Evolutionary conservation across 2,329 filamentous ascomycete species (phyloP).

Genomic region (Camillea tinctor): DNA sequence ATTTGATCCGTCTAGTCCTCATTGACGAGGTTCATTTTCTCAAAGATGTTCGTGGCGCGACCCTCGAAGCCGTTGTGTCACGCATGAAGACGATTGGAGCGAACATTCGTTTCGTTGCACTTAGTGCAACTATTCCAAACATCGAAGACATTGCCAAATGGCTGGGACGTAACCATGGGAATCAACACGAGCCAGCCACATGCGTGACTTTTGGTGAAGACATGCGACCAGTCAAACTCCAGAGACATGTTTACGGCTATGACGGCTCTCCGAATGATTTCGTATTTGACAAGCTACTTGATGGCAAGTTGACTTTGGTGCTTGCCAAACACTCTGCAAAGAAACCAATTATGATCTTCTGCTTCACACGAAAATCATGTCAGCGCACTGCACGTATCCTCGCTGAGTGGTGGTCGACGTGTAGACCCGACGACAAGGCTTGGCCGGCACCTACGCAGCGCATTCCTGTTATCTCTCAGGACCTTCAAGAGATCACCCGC

Average conservation of each 20-base stretch:
- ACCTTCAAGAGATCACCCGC: conserved; percentile 51
- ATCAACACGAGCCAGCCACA: conserved; percentile 61
- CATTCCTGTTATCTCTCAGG: conserved; percentile 54
- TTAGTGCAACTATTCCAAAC: conserved; percentile 84
- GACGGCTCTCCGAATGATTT: conserved; percentile 67
- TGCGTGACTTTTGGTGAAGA: conserved; percentile 74
- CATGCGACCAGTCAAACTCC: conserved; percentile 73
- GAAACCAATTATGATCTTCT: conserved; percentile 84
- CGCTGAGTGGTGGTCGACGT: conserved; percentile 62
- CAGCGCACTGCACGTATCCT: conserved; percentile 66
- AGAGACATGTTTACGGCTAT: conserved; percentile 76
- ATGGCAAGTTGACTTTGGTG: conserved; percentile 62
- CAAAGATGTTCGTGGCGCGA: conserved; percentile 75
- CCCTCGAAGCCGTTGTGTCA: conserved; percentile 79
- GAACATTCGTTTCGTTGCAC: conserved; percentile 73
- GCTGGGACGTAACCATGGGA: conserved; percentile 66
- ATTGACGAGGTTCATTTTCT: conserved; percentile 89
- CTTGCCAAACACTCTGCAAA: conserved; percentile 64
- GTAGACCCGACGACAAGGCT: conserved; percentile 48
- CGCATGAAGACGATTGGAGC: conserved; percentile 81
- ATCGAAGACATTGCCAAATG: conserved; percentile 76
- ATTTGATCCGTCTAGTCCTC: conserved; percentile 74
- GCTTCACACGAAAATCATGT: conserved; percentile 71
- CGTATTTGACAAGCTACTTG: conserved; percentile 69
- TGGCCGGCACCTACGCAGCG: conserved; percentile 60